These are phyloP conservation scores for Phalaenopsis equestris DNA, from an alignment of 106 monocot genomes.

Conservation along the genomic window DNA sequence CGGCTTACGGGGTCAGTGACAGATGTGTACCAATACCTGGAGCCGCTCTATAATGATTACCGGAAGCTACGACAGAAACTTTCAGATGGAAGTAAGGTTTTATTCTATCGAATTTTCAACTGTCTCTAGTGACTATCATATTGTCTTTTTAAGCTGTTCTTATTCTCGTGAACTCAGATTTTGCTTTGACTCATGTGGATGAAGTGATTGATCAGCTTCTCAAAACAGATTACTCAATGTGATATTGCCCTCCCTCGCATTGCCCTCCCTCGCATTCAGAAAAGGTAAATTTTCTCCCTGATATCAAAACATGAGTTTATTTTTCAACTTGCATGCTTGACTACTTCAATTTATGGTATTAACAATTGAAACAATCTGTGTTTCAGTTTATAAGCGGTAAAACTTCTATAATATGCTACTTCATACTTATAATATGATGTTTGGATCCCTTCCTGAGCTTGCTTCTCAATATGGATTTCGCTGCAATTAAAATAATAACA, in stretches of 20 bases:
- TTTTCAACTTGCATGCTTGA: neutral
- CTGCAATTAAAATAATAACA: neutral
- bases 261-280: constrained; percentile 78
- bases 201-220: constrained; percentile 88
- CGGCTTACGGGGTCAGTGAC: constrained; percentile 69
- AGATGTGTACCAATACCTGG: constrained; percentile 89
- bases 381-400: neutral
- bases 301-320: neutral
- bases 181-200: constrained; percentile 74
- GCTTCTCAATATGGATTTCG: neutral
- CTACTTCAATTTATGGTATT: neutral
- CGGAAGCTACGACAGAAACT: constrained; percentile 61
- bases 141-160: neutral
- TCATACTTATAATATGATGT: neutral
- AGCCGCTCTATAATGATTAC: constrained; percentile 94
- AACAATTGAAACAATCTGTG: neutral
- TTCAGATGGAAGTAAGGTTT: constrained; percentile 56
- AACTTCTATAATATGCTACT: constrained; percentile 1
- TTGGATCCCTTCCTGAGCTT: neutral
- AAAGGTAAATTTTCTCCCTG: constrained; percentile 35
- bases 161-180: constrained; percentile 26
- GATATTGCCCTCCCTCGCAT: constrained; percentile 81
- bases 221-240: constrained; percentile 75
- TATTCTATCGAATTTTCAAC: neutral
- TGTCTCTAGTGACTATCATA: neutral